Evolutionary conservation across 2,329 filamentous ascomycete genomes (phyloP), one percentile per base, ranked within the genome.

Genomic region (Neonectria faginata): DNA sequence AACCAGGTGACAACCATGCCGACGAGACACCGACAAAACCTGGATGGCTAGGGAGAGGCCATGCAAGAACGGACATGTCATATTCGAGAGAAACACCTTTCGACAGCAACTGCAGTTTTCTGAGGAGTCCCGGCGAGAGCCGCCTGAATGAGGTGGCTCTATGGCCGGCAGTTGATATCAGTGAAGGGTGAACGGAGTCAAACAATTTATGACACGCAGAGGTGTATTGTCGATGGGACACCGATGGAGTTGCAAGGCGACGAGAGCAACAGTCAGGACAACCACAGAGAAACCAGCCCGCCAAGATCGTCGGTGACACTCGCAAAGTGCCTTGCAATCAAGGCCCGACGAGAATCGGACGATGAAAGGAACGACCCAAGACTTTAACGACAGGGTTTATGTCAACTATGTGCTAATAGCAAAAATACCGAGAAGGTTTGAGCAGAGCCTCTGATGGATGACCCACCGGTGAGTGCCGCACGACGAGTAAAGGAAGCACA

Each of bases 341-440:
- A 50, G 20, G 42, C 42, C 60, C 54, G 48, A 57, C 29, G 11
- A 48, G 42, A 58, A 44, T 42, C 59, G 59, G 45, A 62, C 50
- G 52, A 44, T 44, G 42, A 48, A 39, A 57, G 29, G 27, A 53
- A 42, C 54, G 42, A 58, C 42, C 54, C 55, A 63, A 58, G 60
- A 29, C 55, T 57, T 51, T 18, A n/a, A 44, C 39, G 61, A 63
- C 61, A 64, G 52, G 61, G 61, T 60, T 56, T 62, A 65, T 62
- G 52, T 57, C 63, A 68, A 68, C 57, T 65, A 73, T 73, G 70
- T 71, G 67, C 70, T 73, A 73, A 73, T 73, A 54, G 48, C 58
- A 66, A 65, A 54, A 48, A 45, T 58, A 68, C 51, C 57, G 63
- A 67, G 44, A 53, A 69, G 51, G 52, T 55, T 59, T 56, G 45